Conservation (phyloP, 306 rosid genomes). For the Ormosia semicastrata region DNA sequence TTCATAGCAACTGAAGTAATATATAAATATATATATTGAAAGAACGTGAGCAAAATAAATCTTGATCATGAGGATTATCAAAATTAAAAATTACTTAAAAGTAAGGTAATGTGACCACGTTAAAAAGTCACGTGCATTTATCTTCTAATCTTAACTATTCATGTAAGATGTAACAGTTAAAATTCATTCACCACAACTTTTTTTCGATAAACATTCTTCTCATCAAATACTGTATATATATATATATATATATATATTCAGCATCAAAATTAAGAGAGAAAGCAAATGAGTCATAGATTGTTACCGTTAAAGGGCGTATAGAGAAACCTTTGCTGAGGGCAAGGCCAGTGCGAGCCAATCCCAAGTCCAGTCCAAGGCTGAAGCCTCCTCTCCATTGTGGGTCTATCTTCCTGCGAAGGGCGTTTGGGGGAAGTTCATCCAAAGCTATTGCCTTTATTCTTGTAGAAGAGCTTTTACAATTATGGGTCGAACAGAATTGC, state of each 20-base stretch:
- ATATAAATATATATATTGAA: too few relatives aligned
- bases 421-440: slow-evolving; percentile 75
- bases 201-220: too few relatives aligned
- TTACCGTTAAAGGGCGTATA: slow-evolving; percentile 76
- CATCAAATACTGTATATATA: too few relatives aligned
- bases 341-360: slow-evolving; percentile 79
- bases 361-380: slow-evolving; percentile 86
- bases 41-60: too few relatives aligned
- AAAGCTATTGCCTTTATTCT: slow-evolving; percentile 23
- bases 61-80: too few relatives aligned
- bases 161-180: too few relatives aligned
- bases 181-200: too few relatives aligned
- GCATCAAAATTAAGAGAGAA: background rate
- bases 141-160: too few relatives aligned
- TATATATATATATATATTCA: background rate
- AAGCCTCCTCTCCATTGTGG: slow-evolving; percentile 85
- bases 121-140: too few relatives aligned
- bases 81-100: too few relatives aligned
- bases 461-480: background rate
- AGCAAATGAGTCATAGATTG: background rate
- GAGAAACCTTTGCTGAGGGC: slow-evolving; percentile 89
- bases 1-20: background rate
- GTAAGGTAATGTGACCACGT: too few relatives aligned
- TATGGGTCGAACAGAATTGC: background rate
- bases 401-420: slow-evolving; percentile 61